These are phyloP conservation scores for Triticum monococcum DNA, from an alignment of 176 grass and related monocot species.

Conservation along the genomic window DNA sequence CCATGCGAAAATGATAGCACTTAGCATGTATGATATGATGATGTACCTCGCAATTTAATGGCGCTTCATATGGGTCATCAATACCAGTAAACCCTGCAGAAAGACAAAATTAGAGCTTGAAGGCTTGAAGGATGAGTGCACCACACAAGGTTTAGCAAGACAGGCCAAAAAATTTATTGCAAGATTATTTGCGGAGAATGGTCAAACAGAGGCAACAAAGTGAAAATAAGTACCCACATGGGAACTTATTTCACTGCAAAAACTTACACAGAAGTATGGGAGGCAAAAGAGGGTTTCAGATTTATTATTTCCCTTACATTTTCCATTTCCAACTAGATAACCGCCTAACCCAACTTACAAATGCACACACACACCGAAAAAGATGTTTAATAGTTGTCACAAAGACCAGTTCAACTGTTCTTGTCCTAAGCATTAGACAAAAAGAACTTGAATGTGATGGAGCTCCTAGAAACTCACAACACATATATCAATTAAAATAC, in stretches of 20 bases:
- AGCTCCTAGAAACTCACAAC: background rate
- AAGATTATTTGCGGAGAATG: background rate
- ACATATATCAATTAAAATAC: background rate
- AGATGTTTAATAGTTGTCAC: background rate
- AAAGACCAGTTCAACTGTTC: background rate
- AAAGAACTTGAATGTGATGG: background rate
- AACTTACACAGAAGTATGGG: background rate
- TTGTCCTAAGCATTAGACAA: background rate
- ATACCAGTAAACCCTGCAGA: slow-evolving; percentile 97
- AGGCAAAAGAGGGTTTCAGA: background rate
- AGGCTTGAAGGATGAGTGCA: background rate
- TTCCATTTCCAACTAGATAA: background rate
- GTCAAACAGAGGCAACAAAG: background rate
- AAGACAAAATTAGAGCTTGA: slow-evolving; percentile 21
- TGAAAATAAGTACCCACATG: background rate
- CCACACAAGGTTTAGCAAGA: background rate
- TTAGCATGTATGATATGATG: background rate
- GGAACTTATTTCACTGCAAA: background rate
- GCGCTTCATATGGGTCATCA: slow-evolving; percentile 89
- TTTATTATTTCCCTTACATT: background rate
- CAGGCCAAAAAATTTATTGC: background rate
- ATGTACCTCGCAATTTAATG: slow-evolving; percentile 85
- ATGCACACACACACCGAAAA: background rate
- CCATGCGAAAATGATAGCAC: slow-evolving; percentile 16
- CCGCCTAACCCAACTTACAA: background rate